Base-by-base conservation (phyloP, 768 basidiomycete species). In the Hygrophorus pudorinus region DNA sequence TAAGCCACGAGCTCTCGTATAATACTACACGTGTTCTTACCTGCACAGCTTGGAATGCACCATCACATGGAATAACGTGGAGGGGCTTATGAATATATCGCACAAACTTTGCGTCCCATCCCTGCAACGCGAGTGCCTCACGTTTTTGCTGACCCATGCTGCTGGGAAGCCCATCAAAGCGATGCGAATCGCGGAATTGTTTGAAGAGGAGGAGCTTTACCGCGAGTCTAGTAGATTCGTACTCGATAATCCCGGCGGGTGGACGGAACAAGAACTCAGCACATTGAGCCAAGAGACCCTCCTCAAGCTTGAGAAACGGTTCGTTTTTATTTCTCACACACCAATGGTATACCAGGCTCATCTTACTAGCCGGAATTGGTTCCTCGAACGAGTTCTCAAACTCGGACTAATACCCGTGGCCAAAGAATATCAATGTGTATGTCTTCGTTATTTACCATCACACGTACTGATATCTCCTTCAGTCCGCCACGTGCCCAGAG, bases 31-130 rank as follows among this genome's bases (percentile, higher is more conserved):
- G 29, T 38, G 30, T 38, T 48, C 7, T 52, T 41, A 28, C 40
- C 31, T 32, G 17, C 35, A 21, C 53, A 87, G 85, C 51, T 70
- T 93, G 44, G 85, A 91, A 51, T 94, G 91, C 64, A 87, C 87
- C 7, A 91, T 94, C 43, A 85, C 88, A 0, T 97, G 92, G 89
- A 86, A 88, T 53, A 96, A 96, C 59, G 93, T 90, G 20, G 90
- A 89, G 53, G 82, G 83, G 32, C 73, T 90, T 33, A 85, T 92
- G 78, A 88, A 92, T 56, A 83, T 94, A 16, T 81, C 89, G 2
- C 80, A 87, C 62, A 93, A 91, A 57, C 78, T 94, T 44, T 85
- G 85, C 49, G 85, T 88, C 4, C 81, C 86, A 1, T 67, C 84
- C 2, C 70, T 96, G 32, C 85, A 89, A 56, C 74, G 75, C 34